A percentile compares a stretch with the other conserved stretches of the same genome.
Conservation (phyloP, 768 basidiomycete species). For the Tylopilus subfusipes region DNA sequence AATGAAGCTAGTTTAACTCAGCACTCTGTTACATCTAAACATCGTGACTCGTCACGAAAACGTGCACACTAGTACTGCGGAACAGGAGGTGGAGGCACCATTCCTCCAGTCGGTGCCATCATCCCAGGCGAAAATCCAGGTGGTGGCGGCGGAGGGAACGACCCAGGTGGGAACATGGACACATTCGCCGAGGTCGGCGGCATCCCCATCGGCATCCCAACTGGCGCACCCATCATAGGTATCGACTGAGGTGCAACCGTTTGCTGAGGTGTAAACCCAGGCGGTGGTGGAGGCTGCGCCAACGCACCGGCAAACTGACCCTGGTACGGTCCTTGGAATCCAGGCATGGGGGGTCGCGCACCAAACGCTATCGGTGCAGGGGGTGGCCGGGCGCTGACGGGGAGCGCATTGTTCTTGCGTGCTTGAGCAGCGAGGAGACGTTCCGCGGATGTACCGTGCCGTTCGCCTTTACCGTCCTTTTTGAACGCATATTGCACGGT, state of each 20-base stretch:
- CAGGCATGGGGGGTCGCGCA: constrained; percentile 60
- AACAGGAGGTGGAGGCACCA: constrained; percentile 43
- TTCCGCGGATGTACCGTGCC: constrained; percentile 96
- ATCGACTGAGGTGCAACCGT: constrained; percentile 50
- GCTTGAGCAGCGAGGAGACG: constrained; percentile 93
- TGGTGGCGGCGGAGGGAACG: constrained; percentile 61
- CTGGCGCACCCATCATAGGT: constrained; percentile 34
- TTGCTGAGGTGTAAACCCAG: constrained; percentile 74
- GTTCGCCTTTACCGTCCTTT: constrained; percentile 97
- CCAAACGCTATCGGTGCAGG: constrained; percentile 73
- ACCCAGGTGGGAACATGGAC: constrained; percentile 43
- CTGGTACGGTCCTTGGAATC: constrained; percentile 74
- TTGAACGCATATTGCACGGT: constrained; percentile 98
- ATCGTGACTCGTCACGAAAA: constrained; percentile 6
- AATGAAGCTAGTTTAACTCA: too few relatives aligned
- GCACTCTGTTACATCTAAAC: constrained; percentile 1
- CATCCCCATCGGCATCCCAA: constrained; percentile 35
- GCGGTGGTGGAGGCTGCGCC: constrained; percentile 76
- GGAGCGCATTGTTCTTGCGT: constrained; percentile 89
- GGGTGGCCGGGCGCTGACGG: constrained; percentile 71
- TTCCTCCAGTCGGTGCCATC: constrained; percentile 33
- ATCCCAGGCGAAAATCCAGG: constrained; percentile 59
- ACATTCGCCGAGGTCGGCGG: constrained; percentile 36
- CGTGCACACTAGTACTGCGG: constrained; percentile 29
- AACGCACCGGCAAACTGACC: constrained; percentile 93